Evolutionary conservation across 805 yeast genomes (phyloP).

Genomic region (Metschnikowia henanensis): DNA sequence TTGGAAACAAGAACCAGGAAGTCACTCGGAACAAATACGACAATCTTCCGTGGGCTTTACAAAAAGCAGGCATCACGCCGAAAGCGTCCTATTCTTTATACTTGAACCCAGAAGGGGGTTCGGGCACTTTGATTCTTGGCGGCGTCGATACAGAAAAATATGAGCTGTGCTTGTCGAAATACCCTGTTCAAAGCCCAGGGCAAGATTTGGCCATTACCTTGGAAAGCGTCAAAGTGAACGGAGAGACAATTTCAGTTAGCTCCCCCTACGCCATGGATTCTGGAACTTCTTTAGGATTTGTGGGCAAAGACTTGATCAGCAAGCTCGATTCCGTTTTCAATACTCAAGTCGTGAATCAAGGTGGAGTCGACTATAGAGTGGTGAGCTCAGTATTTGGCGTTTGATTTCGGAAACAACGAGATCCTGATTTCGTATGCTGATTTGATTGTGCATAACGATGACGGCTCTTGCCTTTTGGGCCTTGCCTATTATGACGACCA

Average conservation of each 20-base stretch:
- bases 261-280: conserved; percentile 13
- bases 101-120: conserved; percentile 38
- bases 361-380: conserved; percentile 10
- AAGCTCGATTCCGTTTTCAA: conserved; percentile 11
- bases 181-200: conserved; percentile 2
- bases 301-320: conserved; percentile 3
- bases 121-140: conserved; percentile 41
- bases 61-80: conserved; percentile 53
- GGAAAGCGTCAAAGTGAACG: conserved; percentile 4
- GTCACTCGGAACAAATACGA: conserved; percentile 5
- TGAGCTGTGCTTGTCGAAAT: conserved; percentile 15
- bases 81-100: conserved; percentile 62
- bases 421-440: conserved; percentile 11
- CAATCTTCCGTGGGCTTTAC: conserved; percentile 66
- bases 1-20: conserved; percentile 9
- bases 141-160: conserved; percentile 44
- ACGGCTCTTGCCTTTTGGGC: conserved; percentile 15
- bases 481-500: conserved; percentile 9
- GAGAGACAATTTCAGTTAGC: conserved; percentile 1
- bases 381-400: conserved; percentile 13
- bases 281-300: conserved; percentile 17
- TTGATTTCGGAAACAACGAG: conserved; percentile 14
- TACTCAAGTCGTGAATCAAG: conserved; percentile 6
- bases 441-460: conserved; percentile 11
- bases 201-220: conserved; percentile 10